Evolutionary conservation across 192 early-diverging fungal genomes (phyloP), one percentile per base, ranked within the genome.

Genomic region (Mycoemilia scoparia): DNA sequence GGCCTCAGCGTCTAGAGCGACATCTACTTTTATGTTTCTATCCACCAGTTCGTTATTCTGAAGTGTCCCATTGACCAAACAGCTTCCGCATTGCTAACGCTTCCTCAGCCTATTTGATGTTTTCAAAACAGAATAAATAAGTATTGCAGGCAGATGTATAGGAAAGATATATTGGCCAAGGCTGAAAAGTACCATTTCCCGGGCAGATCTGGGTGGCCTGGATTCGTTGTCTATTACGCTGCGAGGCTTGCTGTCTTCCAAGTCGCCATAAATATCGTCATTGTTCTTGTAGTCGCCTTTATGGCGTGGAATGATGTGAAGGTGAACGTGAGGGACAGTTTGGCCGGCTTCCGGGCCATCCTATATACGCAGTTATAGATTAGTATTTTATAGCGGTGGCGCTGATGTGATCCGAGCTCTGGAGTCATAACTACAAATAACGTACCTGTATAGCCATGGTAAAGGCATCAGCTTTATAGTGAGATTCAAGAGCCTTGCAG

Each of bases 271-370:
- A 25, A 91, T 77, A 24, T 87, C 83, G 51, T 96, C 86, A 38
- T 91, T 92, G 37, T 79, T 64, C 8, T 60, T 57, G 60, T 67
- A 89, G 44, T 96, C 87, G 17, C 79, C 79, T 11, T 52, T 43
- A 21, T 51, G 60, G 7, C 91, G 69, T 24, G 91, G 88, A 25
- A 96, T 84, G 17, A 96, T 42, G 53, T 96, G 92, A 18, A 92
- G 51, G 39, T 96, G 92, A 5, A 81, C 77, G 54, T 96, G 92
- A 7, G 79, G 69, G 3, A 96, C 86, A 13, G 87, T 67, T 51
- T 85, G 77, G 4, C 75, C 81, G 4, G 84, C 79, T 14, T 46
- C 48, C 0, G 67, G 54, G 2, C 83, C 80, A 52, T 89, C 83
- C 71, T 74, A 57, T n/a, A n/a, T n/a, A n/a, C n/a, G n/a, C n/a